Percentiles rank a stretch among this genome's conserved stretches.
Conservation (phyloP, 1,139 yeast genomes). For the Geotrichum aggregatum region DNA sequence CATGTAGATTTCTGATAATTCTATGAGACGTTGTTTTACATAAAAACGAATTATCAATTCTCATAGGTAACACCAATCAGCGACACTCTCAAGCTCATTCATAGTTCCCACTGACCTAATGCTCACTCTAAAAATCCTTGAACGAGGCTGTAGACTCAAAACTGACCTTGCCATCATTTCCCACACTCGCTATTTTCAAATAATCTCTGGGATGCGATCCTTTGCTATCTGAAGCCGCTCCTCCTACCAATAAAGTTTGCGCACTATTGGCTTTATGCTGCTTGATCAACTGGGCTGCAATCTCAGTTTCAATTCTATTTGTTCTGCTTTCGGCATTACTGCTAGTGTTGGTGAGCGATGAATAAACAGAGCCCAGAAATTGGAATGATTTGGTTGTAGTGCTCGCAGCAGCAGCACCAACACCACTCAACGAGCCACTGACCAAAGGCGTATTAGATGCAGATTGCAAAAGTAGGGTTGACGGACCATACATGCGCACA, state of each 20-base stretch:
- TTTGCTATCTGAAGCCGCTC: constrained; percentile 19
- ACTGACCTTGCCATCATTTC: constrained; percentile 28
- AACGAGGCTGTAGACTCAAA: constrained; percentile 25
- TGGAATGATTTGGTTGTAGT: neutral
- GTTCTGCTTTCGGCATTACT: neutral
- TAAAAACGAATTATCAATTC: too few relatives aligned
- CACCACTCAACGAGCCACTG: too few relatives aligned
- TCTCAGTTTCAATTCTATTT: constrained; percentile 22
- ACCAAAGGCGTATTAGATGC: constrained; percentile 1
- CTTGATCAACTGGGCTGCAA: constrained; percentile 24
- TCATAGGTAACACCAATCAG: too few relatives aligned
- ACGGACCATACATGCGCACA: constrained; percentile 23
- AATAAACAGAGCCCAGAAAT: neutral
- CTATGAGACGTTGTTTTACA: too few relatives aligned
- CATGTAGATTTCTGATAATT: too few relatives aligned
- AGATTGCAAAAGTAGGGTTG: constrained; percentile 24
- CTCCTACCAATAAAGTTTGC: too few relatives aligned
- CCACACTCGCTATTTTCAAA: constrained; percentile 30
- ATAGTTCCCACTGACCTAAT: too few relatives aligned
- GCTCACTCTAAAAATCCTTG: constrained; percentile 23
- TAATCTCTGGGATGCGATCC: constrained; percentile 29
- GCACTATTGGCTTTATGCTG: constrained; percentile 7
- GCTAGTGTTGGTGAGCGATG: constrained; percentile 2
- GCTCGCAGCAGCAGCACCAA: too few relatives aligned
- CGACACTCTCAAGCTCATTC: too few relatives aligned